Conservation (phyloP, 2,329 filamentous ascomycete species). For the Teratosphaeria nubilosa region DNA sequence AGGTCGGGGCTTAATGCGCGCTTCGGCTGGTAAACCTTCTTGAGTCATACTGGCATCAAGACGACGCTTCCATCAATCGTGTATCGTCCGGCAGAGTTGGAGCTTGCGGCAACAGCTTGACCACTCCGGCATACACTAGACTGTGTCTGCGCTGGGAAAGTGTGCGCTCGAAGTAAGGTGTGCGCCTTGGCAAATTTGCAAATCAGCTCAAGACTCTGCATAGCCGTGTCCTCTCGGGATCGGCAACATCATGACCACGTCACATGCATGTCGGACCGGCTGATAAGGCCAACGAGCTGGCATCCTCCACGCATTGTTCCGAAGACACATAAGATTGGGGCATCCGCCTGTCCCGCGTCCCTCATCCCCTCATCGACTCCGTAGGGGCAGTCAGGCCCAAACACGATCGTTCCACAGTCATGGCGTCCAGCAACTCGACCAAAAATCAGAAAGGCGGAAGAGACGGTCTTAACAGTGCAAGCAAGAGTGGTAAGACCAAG, state of each 20-base stretch:
- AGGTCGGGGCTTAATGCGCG: background rate
- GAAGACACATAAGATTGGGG: background rate
- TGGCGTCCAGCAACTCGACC: background rate
- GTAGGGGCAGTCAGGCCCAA: background rate
- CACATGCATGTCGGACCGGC: background rate
- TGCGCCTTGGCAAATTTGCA: background rate
- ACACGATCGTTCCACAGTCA: background rate
- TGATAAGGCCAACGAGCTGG: background rate
- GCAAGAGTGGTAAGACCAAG: background rate
- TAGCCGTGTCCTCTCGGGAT: background rate
- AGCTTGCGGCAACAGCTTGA: background rate
- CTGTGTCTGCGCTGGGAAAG: too few species aligned
- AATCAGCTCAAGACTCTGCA: background rate
- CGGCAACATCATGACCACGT: background rate
- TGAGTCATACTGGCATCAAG: background rate
- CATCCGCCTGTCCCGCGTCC: background rate
- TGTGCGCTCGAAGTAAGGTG: background rate
- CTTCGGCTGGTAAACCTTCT: background rate
- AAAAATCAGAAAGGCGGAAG: background rate
- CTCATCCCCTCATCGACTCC: background rate
- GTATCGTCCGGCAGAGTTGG: background rate
- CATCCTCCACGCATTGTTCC: background rate
- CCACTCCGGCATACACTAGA: background rate
- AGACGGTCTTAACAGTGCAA: background rate
- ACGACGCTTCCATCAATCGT: background rate